Conservation (phyloP, 2,329 filamentous ascomycete species). For the Cladosporium sp. region DNA sequence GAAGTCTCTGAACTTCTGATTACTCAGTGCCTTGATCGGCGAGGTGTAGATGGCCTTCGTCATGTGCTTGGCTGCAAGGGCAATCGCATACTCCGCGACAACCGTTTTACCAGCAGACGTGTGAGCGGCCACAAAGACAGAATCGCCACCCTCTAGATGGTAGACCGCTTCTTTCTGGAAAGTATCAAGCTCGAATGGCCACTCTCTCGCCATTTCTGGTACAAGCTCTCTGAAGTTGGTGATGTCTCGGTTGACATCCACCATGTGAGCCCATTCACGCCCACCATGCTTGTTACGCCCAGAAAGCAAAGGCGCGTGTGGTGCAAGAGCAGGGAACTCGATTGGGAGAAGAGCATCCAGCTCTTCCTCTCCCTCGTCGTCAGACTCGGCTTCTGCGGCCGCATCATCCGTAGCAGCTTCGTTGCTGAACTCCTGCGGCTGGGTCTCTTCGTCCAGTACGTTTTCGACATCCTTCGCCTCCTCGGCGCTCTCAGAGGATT, state of each 20-base stretch:
- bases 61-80: conserved; percentile 95
- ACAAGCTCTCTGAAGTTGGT: conserved; percentile 91
- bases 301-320: conserved; percentile 69
- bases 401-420: conserved; percentile 33
- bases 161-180: conserved; percentile 99
- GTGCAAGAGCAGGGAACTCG: conserved; percentile 87
- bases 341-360: conserved; percentile 86
- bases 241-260: conserved; percentile 88
- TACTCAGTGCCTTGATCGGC: conserved; percentile 95
- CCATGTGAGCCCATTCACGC: conserved; percentile 96
- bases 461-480: conserved; percentile 67
- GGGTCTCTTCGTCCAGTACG: conserved; percentile 49
- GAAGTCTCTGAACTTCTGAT: conserved; percentile 98
- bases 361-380: conserved; percentile 48
- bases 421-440: conserved; percentile 32
- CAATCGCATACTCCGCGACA: conserved; percentile 96
- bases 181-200: conserved; percentile 94
- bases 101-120: conserved; percentile 98
- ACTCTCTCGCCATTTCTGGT: conserved; percentile 91
- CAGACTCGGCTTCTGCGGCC: conserved; percentile 27
- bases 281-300: conserved; percentile 69
- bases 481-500: conserved; percentile 45
- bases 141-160: conserved; percentile 92
- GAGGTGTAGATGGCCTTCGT: conserved; percentile 99
- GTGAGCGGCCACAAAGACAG: conserved; percentile 95